Conservation (phyloP, 352 stramenopile genomes). For the Pilasporangium apinafurcum region DNA sequence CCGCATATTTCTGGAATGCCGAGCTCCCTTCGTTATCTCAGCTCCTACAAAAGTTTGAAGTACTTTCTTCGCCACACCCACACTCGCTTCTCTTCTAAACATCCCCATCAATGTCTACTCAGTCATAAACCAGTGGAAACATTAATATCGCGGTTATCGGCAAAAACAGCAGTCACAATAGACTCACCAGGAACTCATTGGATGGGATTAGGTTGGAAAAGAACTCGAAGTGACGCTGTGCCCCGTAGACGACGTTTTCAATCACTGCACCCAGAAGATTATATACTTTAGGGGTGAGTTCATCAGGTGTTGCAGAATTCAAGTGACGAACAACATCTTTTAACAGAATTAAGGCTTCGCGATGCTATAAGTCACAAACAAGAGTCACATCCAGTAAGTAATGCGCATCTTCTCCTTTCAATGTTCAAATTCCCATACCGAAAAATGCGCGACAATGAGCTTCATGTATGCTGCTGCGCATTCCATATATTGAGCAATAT, state of each 20-base stretch:
- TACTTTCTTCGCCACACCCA: conserved; percentile 80
- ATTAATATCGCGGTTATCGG: neutral
- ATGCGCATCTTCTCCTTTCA: no score
- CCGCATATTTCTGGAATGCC: conserved; percentile 26
- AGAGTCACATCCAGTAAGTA: neutral
- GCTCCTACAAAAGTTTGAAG: conserved; percentile 62
- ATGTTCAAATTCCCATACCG: conserved; percentile 17
- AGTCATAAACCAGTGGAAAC: neutral
- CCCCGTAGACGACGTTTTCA: conserved; percentile 70
- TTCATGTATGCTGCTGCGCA: conserved; percentile 83
- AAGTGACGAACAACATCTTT: conserved; percentile 83
- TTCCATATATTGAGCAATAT: conserved; percentile 77
- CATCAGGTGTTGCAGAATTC: conserved; percentile 45
- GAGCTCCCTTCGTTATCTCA: conserved; percentile 7
- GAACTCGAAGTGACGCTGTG: conserved; percentile 60
- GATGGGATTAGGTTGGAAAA: conserved; percentile 78
- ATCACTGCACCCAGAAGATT: conserved; percentile 67
- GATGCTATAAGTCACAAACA: conserved; percentile 19
- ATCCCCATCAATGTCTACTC: conserved; percentile 70
- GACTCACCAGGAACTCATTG: conserved; percentile 51
- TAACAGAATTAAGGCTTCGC: conserved; percentile 79
- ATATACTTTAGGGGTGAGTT: conserved; percentile 58
- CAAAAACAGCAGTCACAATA: neutral
- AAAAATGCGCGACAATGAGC: conserved; percentile 80
- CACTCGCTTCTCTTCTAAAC: conserved; percentile 79